Evolutionary conservation across 192 early-diverging fungal species (phyloP).

Genomic region (Rhizophlyctis rosea): DNA sequence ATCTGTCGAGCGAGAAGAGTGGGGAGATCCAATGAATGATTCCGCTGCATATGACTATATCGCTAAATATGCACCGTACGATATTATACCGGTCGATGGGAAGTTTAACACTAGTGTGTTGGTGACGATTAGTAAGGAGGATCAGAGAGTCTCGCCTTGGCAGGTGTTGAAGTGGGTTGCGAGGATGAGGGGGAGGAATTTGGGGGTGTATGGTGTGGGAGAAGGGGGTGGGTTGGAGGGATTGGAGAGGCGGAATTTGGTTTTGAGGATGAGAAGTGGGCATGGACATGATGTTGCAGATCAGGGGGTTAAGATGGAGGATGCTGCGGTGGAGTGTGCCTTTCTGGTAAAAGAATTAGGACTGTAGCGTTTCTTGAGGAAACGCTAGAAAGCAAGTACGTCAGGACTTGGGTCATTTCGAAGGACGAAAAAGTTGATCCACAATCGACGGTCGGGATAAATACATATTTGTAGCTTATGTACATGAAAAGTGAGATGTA

Average conservation of each 20-base stretch:
- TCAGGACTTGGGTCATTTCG: too few species aligned
- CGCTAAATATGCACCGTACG: constrained; percentile 24
- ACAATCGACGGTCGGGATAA: too few species aligned
- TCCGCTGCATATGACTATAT: constrained; percentile 12
- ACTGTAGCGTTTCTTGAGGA: not conserved
- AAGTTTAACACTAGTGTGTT: constrained; percentile 8
- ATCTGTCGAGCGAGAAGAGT: constrained; percentile 23
- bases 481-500: too few species aligned
- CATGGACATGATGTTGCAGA: constrained; percentile 4
- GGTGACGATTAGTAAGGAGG: constrained; percentile 16
- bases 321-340: constrained; percentile 5
- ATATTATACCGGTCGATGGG: constrained; percentile 16
- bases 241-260: not conserved
- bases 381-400: too few species aligned
- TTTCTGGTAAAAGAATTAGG: constrained; percentile 23
- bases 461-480: too few species aligned
- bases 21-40: constrained; percentile 27
- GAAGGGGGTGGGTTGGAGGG: not conserved
- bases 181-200: constrained; percentile 11
- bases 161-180: constrained; percentile 17
- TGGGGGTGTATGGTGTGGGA: not conserved
- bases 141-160: constrained; percentile 22
- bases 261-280: too few species aligned
- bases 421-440: too few species aligned
- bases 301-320: not conserved